phyloP scores from a whole-genome alignment of 2,329 filamentous ascomycete species.

The Aspergillus costaricaensis region DNA sequence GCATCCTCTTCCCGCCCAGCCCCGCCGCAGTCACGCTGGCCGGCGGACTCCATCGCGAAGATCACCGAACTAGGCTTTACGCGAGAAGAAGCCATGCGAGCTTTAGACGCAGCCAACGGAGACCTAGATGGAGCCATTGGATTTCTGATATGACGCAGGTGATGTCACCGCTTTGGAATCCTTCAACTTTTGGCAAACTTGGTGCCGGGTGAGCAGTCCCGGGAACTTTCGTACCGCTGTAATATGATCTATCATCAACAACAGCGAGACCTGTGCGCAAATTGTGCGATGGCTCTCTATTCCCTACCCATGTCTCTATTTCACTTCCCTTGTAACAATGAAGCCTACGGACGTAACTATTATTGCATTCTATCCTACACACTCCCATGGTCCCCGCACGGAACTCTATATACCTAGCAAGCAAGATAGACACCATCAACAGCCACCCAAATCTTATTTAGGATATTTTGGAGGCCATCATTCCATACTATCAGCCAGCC shows the following conservation, averaged over 20 bases:
- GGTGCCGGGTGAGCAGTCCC: slow-evolving; percentile 2
- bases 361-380: not conserved
- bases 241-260: slow-evolving; percentile 6
- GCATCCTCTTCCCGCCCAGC: slow-evolving; percentile 28
- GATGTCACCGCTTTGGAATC: slow-evolving; percentile 9
- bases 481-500: not conserved
- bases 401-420: not conserved
- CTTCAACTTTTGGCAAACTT: not conserved
- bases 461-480: not conserved
- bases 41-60: slow-evolving; percentile 70
- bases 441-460: not conserved
- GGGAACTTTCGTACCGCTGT: slow-evolving; percentile 7
- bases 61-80: slow-evolving; percentile 77
- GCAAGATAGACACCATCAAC: slow-evolving; percentile 1
- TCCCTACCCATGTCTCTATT: not conserved
- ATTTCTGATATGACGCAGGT: slow-evolving; percentile 60
- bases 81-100: slow-evolving; percentile 73
- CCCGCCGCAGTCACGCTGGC: slow-evolving; percentile 42
- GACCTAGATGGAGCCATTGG: slow-evolving; percentile 88
- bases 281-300: slow-evolving; percentile 3
- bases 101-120: slow-evolving; percentile 78
- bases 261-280: not conserved
- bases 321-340: not conserved
- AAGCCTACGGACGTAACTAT: slow-evolving; percentile 2
- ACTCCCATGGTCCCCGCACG: not conserved